Conservation (phyloP, 2,329 filamentous ascomycete genomes). For the Emergomyces orientalis region DNA sequence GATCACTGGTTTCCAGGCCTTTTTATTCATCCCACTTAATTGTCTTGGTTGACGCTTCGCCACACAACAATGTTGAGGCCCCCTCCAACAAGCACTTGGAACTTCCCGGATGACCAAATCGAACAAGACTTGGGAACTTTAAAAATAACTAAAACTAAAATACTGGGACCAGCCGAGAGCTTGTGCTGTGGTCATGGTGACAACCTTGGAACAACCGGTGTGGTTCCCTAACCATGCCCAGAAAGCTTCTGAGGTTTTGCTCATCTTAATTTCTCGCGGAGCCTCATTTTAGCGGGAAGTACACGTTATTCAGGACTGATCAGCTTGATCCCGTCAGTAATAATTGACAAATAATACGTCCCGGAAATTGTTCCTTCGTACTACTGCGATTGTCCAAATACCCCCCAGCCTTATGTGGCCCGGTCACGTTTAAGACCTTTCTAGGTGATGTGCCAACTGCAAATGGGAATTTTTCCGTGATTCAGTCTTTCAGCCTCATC, state of each 20-base stretch:
- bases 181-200: neutral
- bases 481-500: conserved; percentile 3
- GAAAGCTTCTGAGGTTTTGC: neutral
- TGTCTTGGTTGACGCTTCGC: conserved; percentile 1
- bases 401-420: neutral
- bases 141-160: neutral
- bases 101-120: neutral
- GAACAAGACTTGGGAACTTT: neutral
- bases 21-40: neutral
- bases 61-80: neutral
- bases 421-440: neutral
- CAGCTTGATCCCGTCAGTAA: neutral
- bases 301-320: neutral
- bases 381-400: neutral
- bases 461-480: neutral
- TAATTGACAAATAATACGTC: neutral
- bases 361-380: neutral
- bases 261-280: neutral
- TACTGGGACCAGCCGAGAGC: neutral
- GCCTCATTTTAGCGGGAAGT: neutral
- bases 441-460: neutral
- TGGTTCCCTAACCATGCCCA: neutral
- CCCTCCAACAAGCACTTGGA: neutral
- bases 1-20: neutral
- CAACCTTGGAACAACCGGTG: neutral